These are phyloP conservation scores for Metarhizium album DNA, from an alignment of 2,329 filamentous ascomycete genomes.

Conservation along the genomic window DNA sequence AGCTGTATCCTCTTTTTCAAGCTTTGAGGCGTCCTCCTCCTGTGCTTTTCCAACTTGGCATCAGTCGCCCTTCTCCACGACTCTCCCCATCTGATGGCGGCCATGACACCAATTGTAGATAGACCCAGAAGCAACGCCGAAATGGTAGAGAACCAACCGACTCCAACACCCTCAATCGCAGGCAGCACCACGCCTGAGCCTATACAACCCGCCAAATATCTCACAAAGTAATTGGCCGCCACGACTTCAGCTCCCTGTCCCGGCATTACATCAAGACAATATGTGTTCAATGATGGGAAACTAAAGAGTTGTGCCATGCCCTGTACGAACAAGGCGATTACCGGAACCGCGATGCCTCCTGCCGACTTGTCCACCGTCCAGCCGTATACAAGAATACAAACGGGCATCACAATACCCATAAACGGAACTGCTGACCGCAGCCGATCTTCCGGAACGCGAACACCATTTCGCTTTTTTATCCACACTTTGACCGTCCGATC, in stretches of 20 bases:
- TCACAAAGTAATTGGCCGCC: slow-evolving; percentile 68
- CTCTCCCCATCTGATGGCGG: slow-evolving; percentile 29
- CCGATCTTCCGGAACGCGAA: slow-evolving; percentile 57
- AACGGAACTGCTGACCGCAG: slow-evolving; percentile 48
- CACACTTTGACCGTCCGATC: slow-evolving; percentile 56
- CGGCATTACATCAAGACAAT: slow-evolving; percentile 73
- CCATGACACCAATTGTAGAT: slow-evolving; percentile 25
- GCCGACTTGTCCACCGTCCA: slow-evolving; percentile 38
- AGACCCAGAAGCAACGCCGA: slow-evolving; percentile 25
- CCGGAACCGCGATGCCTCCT: slow-evolving; percentile 48
- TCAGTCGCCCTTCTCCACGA: slow-evolving; percentile 28
- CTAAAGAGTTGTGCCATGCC: slow-evolving; percentile 66
- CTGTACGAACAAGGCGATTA: slow-evolving; percentile 64
- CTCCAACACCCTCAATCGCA: slow-evolving; percentile 61
- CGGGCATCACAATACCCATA: slow-evolving; percentile 46
- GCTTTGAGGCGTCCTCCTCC: not conserved
- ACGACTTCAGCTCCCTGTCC: slow-evolving; percentile 60
- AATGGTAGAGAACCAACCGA: slow-evolving; percentile 74
- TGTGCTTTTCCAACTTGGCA: slow-evolving; percentile 10
- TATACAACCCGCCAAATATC: slow-evolving; percentile 64
- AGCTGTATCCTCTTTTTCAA: not conserved
- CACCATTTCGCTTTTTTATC: slow-evolving; percentile 45
- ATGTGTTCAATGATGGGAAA: slow-evolving; percentile 67
- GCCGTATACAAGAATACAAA: slow-evolving; percentile 53
- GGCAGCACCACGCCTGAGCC: slow-evolving; percentile 65